These are phyloP conservation scores for Euphorbia corollata DNA, from an alignment of 441 rosid genomes.

Conservation along the genomic window DNA sequence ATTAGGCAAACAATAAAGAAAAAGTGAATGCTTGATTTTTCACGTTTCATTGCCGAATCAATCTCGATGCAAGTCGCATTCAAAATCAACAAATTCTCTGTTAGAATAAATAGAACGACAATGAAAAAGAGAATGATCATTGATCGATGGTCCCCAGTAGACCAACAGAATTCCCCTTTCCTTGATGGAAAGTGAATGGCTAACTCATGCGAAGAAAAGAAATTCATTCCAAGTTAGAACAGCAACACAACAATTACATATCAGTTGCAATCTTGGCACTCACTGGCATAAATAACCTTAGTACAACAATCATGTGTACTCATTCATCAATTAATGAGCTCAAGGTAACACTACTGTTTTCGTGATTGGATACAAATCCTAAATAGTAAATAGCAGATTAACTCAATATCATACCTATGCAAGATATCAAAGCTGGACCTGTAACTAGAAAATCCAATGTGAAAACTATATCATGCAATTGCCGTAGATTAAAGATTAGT, in stretches of 20 bases:
- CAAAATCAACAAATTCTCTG: too few relatives aligned
- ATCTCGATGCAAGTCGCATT: too few relatives aligned
- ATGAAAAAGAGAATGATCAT: too few relatives aligned
- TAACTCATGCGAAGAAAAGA: background rate
- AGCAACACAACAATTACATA: background rate
- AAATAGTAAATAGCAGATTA: background rate
- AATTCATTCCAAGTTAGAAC: background rate
- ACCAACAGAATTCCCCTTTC: too few relatives aligned
- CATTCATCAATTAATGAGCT: background rate
- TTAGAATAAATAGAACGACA: too few relatives aligned
- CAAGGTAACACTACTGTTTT: background rate
- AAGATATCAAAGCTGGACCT: background rate
- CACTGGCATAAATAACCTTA: background rate
- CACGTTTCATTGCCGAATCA: too few relatives aligned
- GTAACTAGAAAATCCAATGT: background rate
- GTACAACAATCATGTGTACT: background rate
- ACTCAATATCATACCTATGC: background rate
- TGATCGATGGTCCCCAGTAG: too few relatives aligned
- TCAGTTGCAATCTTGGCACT: background rate
- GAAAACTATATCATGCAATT: background rate
- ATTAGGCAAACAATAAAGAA: too few relatives aligned
- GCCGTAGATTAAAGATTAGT: background rate
- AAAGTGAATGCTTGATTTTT: too few relatives aligned
- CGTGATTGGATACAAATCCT: background rate
- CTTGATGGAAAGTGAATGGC: background rate